Evolutionary conservation across 2,329 filamentous ascomycete species (phyloP).

Genomic region (Hysterium pulicare): DNA sequence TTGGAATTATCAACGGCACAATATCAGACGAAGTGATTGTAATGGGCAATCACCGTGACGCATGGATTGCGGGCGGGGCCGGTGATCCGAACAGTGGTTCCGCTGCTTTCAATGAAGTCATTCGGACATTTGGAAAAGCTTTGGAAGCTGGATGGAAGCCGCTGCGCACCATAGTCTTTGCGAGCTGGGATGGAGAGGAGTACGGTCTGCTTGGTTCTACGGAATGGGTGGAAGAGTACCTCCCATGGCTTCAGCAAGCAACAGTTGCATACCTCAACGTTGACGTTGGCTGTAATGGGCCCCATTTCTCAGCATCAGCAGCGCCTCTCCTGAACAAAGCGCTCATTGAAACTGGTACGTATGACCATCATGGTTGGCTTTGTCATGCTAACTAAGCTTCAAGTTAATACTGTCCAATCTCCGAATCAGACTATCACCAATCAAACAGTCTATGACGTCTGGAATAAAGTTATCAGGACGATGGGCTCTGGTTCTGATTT

Average conservation of each 20-base stretch:
- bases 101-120: conserved; percentile 73
- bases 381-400: neutral
- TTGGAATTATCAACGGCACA: conserved; percentile 86
- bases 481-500: conserved; percentile 53
- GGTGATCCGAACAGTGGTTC: conserved; percentile 81
- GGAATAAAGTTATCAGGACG: conserved; percentile 55
- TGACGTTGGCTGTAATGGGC: conserved; percentile 68
- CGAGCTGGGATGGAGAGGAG: conserved; percentile 66
- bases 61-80: conserved; percentile 83
- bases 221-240: conserved; percentile 88
- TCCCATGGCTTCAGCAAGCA: conserved; percentile 72
- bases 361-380: no score
- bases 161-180: conserved; percentile 85
- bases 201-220: conserved; percentile 84
- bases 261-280: conserved; percentile 84
- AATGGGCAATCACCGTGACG: conserved; percentile 88
- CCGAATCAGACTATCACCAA: conserved; percentile 70
- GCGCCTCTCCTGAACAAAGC: conserved; percentile 74
- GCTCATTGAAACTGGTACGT: conserved; percentile 59
- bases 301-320: conserved; percentile 61
- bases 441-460: conserved; percentile 65
- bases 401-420: conserved; percentile 34
- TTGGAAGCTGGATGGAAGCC: conserved; percentile 76
- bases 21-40: conserved; percentile 82
- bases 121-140: conserved; percentile 70